Percentiles rank a stretch among this genome's conserved stretches.
phyloP scores from a whole-genome alignment of 345 rosid species.

The Brassica carinata region DNA sequence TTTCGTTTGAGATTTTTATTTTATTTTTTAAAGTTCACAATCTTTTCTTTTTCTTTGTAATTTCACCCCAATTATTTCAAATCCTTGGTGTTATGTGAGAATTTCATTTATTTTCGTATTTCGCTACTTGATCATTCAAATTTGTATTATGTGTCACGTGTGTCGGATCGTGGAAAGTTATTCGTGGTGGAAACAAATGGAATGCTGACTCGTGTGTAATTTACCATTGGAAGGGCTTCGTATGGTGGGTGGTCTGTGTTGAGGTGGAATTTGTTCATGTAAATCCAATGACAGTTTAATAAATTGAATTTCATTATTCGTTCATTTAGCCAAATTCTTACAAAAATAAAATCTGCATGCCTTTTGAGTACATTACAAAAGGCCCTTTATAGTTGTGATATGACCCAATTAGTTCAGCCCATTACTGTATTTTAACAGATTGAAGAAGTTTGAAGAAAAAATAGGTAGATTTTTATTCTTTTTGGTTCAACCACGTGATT shows the following conservation, averaged over 20 bases:
- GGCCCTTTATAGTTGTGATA: background rate
- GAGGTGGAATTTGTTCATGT: conserved; percentile 23
- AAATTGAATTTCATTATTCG: conserved; percentile 20
- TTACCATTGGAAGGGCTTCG: conserved; percentile 10
- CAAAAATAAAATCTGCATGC: background rate
- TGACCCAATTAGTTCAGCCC: background rate
- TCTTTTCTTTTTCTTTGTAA: background rate
- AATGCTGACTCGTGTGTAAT: conserved; percentile 38
- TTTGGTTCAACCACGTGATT: background rate
- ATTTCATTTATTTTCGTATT: conserved; percentile 36
- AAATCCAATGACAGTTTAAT: conserved; percentile 26
- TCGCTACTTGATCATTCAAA: conserved; percentile 15
- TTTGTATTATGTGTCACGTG: background rate
- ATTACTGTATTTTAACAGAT: background rate
- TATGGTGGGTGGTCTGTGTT: background rate
- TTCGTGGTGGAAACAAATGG: conserved; percentile 20
- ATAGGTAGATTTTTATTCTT: background rate
- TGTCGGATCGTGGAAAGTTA: conserved; percentile 20
- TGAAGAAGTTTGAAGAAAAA: background rate
- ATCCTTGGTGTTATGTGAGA: conserved; percentile 32
- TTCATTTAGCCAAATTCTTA: background rate
- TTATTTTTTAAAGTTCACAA: background rate
- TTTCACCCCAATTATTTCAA: conserved; percentile 21
- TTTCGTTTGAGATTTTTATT: conserved; percentile 24
- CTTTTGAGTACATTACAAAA: background rate